Evolutionary conservation across 768 basidiomycete genomes (phyloP).

Genomic region (Amanita molliuscula): DNA sequence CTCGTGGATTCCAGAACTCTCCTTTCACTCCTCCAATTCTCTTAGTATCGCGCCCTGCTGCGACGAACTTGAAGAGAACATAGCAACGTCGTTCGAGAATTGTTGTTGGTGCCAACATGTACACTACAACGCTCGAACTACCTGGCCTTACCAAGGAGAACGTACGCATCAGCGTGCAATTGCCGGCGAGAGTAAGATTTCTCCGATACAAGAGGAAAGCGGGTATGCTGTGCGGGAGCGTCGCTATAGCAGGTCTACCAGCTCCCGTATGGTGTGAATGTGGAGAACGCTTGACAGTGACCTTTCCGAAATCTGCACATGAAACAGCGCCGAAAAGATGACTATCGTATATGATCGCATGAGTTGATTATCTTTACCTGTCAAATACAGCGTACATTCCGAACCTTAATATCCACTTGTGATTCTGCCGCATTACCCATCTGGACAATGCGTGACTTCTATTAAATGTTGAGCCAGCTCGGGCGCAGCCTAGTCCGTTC

Average conservation of each 20-base stretch:
- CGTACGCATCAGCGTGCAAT: slow-evolving; percentile 42
- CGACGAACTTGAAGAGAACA: slow-evolving; percentile 23
- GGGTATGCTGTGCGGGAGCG: slow-evolving; percentile 38
- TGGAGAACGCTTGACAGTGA: slow-evolving; percentile 8
- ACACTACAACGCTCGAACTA: slow-evolving; percentile 48
- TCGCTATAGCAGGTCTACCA: slow-evolving; percentile 32
- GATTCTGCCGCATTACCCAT: too few relatives aligned
- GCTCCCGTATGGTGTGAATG: slow-evolving; percentile 44
- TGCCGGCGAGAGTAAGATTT: slow-evolving; percentile 33
- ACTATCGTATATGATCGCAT: too few relatives aligned
- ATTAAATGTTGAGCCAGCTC: too few relatives aligned
- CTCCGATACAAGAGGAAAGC: slow-evolving; percentile 21
- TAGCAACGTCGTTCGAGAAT: slow-evolving; percentile 41
- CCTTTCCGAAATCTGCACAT: too few relatives aligned
- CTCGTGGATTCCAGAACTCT: too few relatives aligned
- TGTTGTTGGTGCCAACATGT: slow-evolving; percentile 29
- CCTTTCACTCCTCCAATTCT: background rate
- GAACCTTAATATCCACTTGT: too few relatives aligned
- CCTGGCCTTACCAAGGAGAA: slow-evolving; percentile 46
- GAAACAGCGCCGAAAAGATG: too few relatives aligned
- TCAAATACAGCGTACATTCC: too few relatives aligned
- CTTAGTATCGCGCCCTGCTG: background rate
- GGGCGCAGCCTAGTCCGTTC: too few relatives aligned
- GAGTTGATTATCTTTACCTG: too few relatives aligned
- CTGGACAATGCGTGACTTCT: too few relatives aligned